Percentiles rank a stretch among this genome's conserved stretches.
phyloP scores from a whole-genome alignment of 345 rosid species.

The Atalantia buxifolia region DNA sequence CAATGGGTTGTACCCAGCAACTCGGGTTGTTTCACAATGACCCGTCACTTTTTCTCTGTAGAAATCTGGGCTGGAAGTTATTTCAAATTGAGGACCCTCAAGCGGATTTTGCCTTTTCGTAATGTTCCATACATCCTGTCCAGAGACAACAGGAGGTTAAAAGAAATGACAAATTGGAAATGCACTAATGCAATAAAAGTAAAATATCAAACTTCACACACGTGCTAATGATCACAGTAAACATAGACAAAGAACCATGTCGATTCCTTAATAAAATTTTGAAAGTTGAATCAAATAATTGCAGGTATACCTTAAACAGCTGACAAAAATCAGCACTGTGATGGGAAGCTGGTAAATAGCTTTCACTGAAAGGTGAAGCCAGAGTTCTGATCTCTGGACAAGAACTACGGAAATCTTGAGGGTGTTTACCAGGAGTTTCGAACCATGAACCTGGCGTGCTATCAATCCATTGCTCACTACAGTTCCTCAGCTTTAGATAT shows the following conservation, averaged over 20 bases:
- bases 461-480: slow-evolving; percentile 46
- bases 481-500: slow-evolving; percentile 34
- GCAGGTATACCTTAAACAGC: slow-evolving; percentile 43
- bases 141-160: not conserved
- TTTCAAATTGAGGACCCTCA: slow-evolving; percentile 11
- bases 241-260: not conserved
- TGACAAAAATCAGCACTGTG: slow-evolving; percentile 30
- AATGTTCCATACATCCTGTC: slow-evolving; percentile 28
- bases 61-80: slow-evolving; percentile 17
- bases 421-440: slow-evolving; percentile 33
- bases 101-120: slow-evolving; percentile 6
- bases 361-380: slow-evolving; percentile 33
- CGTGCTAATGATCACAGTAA: not conserved
- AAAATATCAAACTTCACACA: not conserved
- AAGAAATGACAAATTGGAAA: not conserved
- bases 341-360: slow-evolving; percentile 32
- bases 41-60: slow-evolving; percentile 1
- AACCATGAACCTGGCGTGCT: slow-evolving; percentile 33
- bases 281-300: not conserved
- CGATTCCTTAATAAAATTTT: not conserved
- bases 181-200: no score
- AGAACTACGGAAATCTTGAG: slow-evolving; percentile 40
- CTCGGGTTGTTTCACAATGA: slow-evolving; percentile 6
- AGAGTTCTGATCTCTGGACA: slow-evolving; percentile 42
- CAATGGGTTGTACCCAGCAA: slow-evolving; percentile 6